These are phyloP conservation scores for Sugiyamaella boreocaroliniensis DNA, from an alignment of 805 yeast species.

Conservation along the genomic window DNA sequence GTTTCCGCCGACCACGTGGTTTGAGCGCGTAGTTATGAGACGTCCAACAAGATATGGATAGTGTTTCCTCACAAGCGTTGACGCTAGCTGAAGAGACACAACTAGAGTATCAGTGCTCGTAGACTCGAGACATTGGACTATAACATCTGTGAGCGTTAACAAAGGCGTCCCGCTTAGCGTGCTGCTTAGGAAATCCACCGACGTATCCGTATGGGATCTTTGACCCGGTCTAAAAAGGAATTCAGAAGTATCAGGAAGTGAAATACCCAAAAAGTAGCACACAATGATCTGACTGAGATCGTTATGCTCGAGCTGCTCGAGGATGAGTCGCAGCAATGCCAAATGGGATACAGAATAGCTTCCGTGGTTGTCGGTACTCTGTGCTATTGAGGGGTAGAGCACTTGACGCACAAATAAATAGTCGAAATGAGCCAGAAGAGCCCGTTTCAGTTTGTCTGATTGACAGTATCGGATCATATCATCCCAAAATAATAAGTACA, in stretches of 20 bases:
- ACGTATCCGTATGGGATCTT: background rate
- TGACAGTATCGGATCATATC: conserved; percentile 21
- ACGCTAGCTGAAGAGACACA: conserved; percentile 21
- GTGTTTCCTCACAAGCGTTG: conserved; percentile 21
- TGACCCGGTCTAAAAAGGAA: background rate
- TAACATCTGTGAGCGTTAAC: conserved; percentile 14
- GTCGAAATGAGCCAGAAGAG: conserved; percentile 22
- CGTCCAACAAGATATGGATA: conserved; percentile 22
- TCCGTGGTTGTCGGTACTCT: conserved; percentile 16
- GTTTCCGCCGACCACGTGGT: background rate
- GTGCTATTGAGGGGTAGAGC: conserved; percentile 25
- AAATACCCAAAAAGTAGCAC: conserved; percentile 14
- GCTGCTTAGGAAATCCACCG: background rate
- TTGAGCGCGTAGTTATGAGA: conserved; percentile 1
- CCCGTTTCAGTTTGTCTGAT: conserved; percentile 11
- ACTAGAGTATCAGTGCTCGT: conserved; percentile 13
- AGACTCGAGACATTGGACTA: conserved; percentile 18
- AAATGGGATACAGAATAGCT: conserved; percentile 21
- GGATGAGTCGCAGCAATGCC: conserved; percentile 21
- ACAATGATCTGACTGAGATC: conserved; percentile 19
- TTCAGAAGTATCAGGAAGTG: background rate
- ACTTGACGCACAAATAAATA: conserved; percentile 24
- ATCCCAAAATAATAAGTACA: conserved; percentile 27
- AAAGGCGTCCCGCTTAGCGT: background rate
- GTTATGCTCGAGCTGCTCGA: conserved; percentile 21